These are phyloP conservation scores for Lichina pygmaea DNA, from an alignment of 495 filamentous ascomycete species.

Conservation along the genomic window DNA sequence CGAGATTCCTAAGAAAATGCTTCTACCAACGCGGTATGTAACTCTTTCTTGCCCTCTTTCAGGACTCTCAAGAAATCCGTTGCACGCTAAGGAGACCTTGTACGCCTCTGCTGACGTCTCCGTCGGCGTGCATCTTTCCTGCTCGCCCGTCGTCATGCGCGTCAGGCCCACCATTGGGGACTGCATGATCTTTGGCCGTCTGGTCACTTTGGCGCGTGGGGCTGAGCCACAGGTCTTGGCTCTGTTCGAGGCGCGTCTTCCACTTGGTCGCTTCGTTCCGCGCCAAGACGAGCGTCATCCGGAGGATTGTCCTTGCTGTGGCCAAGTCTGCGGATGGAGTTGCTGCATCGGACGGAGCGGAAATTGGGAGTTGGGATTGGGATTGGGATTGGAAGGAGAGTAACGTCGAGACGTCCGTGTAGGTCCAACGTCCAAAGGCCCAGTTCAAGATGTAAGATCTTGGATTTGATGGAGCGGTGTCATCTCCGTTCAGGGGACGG, in stretches of 20 bases:
- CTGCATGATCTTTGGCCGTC: too few relatives aligned
- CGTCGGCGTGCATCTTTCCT: too few relatives aligned
- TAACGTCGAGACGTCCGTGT: slow-evolving; percentile 20
- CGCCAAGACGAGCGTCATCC: slow-evolving; percentile 68
- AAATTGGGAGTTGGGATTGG: slow-evolving; percentile 10
- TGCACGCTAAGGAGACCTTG: too few relatives aligned
- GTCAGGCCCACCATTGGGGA: too few relatives aligned
- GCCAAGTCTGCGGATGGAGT: slow-evolving; percentile 7
- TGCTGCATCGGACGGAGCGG: slow-evolving; percentile 8
- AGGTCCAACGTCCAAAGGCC: slow-evolving; percentile 92
- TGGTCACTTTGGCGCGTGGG: too few relatives aligned
- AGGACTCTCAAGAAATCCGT: too few relatives aligned
- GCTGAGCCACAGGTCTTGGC: slow-evolving; percentile 9
- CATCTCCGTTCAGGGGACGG: slow-evolving; percentile 7
- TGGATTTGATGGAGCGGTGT: not conserved
- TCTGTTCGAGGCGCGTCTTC: slow-evolving; percentile 54
- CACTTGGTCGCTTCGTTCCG: slow-evolving; percentile 67
- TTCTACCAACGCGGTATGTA: too few relatives aligned
- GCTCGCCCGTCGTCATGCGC: too few relatives aligned
- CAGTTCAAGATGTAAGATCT: slow-evolving; percentile 65
- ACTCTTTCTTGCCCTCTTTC: too few relatives aligned
- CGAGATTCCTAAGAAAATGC: too few relatives aligned
- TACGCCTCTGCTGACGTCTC: too few relatives aligned
- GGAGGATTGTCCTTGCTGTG: slow-evolving; percentile 17
- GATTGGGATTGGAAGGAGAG: slow-evolving; percentile 14